Conservation (phyloP, 169 alveolate species). For the Perkinsus chesapeaki region DNA sequence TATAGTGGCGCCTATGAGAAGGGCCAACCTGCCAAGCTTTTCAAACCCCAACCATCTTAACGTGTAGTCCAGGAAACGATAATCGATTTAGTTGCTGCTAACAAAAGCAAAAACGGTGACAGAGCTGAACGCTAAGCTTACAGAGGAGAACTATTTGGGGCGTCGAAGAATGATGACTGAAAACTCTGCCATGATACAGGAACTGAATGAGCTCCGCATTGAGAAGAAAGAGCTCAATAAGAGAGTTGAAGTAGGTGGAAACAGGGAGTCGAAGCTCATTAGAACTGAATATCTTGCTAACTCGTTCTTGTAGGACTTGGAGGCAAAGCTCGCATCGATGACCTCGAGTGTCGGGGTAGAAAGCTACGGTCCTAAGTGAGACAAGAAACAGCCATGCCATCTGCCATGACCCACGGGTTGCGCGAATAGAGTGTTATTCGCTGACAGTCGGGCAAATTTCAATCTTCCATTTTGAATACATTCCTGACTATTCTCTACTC, state of each 20-base stretch:
- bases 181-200: neutral
- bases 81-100: neutral
- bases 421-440: no score
- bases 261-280: neutral
- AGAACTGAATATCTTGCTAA: neutral
- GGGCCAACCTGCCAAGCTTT: neutral
- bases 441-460: no score
- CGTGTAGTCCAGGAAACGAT: no score
- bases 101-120: neutral
- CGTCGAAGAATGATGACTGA: neutral
- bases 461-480: no score
- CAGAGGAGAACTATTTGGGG: neutral
- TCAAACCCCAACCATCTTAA: neutral
- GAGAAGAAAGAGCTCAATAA: neutral
- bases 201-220: neutral
- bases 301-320: neutral
- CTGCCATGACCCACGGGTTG: no score
- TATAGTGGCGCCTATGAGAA: neutral
- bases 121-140: neutral
- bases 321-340: no score
- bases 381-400: no score
- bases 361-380: no score
- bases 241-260: neutral
- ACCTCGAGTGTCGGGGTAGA: no score
- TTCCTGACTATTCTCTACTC: no score